A percentile compares a stretch with the other conserved stretches of the same genome.
Conservation (phyloP, 495 filamentous ascomycete genomes). For the Cercophora scortea region DNA sequence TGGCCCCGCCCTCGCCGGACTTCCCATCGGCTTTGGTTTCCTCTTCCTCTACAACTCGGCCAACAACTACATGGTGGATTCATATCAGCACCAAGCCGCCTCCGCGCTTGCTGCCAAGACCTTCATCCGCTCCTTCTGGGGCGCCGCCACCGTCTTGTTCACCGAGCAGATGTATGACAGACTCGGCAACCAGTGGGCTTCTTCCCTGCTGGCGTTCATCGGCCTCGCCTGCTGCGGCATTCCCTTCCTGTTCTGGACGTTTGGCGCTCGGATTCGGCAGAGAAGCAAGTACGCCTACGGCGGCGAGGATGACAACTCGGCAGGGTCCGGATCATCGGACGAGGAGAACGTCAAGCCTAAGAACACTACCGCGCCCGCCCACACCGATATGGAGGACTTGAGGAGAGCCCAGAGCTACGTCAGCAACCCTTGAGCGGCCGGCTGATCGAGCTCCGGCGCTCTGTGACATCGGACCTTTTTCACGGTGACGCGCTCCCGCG, state of each 20-base stretch:
- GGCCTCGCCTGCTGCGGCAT: conserved; percentile 66
- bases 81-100: conserved; percentile 79
- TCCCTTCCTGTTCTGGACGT: conserved; percentile 69
- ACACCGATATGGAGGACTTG: conserved; percentile 26
- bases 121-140: conserved; percentile 71
- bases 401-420: conserved; percentile 34
- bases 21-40: conserved; percentile 76
- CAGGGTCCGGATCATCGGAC: not conserved
- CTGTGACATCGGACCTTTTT: no score
- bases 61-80: conserved; percentile 77
- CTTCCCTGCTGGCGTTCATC: conserved; percentile 61
- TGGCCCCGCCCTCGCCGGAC: conserved; percentile 64
- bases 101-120: conserved; percentile 81
- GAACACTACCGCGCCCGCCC: conserved; percentile 9
- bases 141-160: conserved; percentile 66
- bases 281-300: conserved; percentile 59
- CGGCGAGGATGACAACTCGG: conserved; percentile 27
- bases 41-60: conserved; percentile 81
- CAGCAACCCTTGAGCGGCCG: conserved; percentile 29
- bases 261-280: conserved; percentile 58
- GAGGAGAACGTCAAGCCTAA: conserved; percentile 17
- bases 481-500: no score
- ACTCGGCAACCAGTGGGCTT: conserved; percentile 70
- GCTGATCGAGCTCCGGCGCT: no score
- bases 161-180: conserved; percentile 72